These are phyloP conservation scores for Epichloe scottii DNA, from an alignment of 2,329 filamentous ascomycete species.

Conservation along the genomic window DNA sequence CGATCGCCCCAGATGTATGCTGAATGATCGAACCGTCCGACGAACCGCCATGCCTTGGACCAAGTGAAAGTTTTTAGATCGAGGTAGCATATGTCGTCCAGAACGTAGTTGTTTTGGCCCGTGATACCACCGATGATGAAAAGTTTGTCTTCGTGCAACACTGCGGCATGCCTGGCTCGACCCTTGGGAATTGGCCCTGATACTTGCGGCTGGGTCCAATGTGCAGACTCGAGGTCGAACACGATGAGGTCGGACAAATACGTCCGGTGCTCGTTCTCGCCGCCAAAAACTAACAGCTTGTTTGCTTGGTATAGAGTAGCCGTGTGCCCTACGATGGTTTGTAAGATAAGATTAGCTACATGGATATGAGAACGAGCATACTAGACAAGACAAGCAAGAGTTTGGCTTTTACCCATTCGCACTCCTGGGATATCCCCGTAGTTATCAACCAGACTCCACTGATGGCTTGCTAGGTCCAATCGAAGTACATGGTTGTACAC, in stretches of 20 bases:
- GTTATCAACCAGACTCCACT: constrained; percentile 95
- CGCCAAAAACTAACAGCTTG: constrained; percentile 93
- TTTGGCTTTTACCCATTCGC: constrained; percentile 59
- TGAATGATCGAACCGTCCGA: constrained; percentile 87
- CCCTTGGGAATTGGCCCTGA: constrained; percentile 77
- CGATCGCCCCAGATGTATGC: constrained; percentile 85
- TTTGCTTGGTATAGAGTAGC: constrained; percentile 87
- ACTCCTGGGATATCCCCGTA: constrained; percentile 97
- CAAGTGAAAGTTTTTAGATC: constrained; percentile 96
- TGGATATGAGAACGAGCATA: not conserved
- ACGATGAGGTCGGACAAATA: constrained; percentile 94
- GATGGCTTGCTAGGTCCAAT: constrained; percentile 73
- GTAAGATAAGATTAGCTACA: constrained; percentile 5
- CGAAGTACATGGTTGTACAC: constrained; percentile 96
- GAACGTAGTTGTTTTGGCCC: constrained; percentile 78
- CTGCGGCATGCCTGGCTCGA: constrained; percentile 82
- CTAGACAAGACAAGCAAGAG: not conserved
- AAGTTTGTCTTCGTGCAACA: constrained; percentile 90
- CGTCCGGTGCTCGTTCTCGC: constrained; percentile 93
- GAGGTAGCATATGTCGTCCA: constrained; percentile 93
- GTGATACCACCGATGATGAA: constrained; percentile 96
- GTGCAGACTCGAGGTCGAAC: constrained; percentile 85
- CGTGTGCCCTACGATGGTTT: constrained; percentile 60
- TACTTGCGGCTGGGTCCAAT: constrained; percentile 89
- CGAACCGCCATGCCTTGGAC: constrained; percentile 93